Base-by-base conservation (phyloP, 1,139 yeast genomes). In the Meyerozyma elateridarum region DNA sequence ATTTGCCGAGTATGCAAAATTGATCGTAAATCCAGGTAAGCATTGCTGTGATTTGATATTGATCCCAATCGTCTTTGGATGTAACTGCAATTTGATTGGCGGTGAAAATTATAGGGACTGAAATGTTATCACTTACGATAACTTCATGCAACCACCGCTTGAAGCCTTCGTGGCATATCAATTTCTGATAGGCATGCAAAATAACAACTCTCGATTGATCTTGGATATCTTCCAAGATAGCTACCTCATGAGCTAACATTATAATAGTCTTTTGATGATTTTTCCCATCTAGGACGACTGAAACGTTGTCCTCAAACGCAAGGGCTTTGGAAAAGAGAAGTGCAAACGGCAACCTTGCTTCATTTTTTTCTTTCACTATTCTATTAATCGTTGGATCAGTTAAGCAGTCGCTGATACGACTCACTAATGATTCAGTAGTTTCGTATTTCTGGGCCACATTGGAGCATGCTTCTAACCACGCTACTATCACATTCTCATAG, bases 11-110 rank as follows among this genome's bases (percentile, higher is more conserved):
- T 4, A 42, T 36, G 24, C 54, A 53, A 37, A 65, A 70, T 25
- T 70, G 45, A 16, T 67, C 70, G 38, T 59, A 59, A 12, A 62
- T 50, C 87, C 88, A 80, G 0, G 76, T 59, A 33, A 79, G 54
- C 9, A 80, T 58, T 2, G 69, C 70, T 0, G 73, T 65, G 8
- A 76, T 44, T 37, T 77, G 64, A 32, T 62, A 63, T 30, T 70
- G 70, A 35, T 68, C 63, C 84, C 85, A 79, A 18, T 57, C 59
- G 7, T 65, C 71, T 34, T 58, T 67, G 25, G 75, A 68, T 0
- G 81, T 70, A 2, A 72, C 52, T 1, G 73, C 46, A 2, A 71
- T 42, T 38, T 72, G 76, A 4, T 63, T 44, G 4, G 60, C 44
- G 18, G 7, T 15, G 44, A 20, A 46, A 45, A 45, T 6, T 27